A percentile compares a stretch with the other conserved stretches of the same genome.
phyloP scores from a whole-genome alignment of 306 rosid genomes.

The Abrus pulchellus region DNA sequence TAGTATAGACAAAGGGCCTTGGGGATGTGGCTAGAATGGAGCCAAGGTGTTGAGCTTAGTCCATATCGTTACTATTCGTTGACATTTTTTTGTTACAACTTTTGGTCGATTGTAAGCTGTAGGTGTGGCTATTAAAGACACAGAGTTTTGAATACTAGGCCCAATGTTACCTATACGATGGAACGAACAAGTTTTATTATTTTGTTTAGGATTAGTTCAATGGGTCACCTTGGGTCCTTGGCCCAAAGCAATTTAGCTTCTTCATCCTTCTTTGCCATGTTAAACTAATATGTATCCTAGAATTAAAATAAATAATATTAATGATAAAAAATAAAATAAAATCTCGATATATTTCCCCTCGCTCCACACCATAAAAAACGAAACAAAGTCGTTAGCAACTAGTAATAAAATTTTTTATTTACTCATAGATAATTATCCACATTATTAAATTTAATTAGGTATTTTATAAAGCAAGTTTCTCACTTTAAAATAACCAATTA shows the following conservation, averaged over 20 bases:
- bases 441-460: too few species aligned
- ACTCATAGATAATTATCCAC: too few species aligned
- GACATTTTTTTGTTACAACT: not conserved
- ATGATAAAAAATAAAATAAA: not conserved
- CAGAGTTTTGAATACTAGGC: not conserved
- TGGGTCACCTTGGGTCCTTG: not conserved
- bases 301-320: not conserved
- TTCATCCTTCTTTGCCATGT: not conserved
- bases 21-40: not conserved
- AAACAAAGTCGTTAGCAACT: too few species aligned
- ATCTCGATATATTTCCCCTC: not conserved
- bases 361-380: too few species aligned
- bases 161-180: not conserved
- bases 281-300: too few species aligned
- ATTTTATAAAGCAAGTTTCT: too few species aligned
- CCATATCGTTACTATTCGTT: too few species aligned
- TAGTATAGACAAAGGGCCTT: too few species aligned
- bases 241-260: not conserved
- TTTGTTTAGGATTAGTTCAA: not conserved
- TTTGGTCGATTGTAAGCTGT: not conserved
- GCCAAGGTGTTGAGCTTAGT: not conserved
- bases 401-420: too few species aligned
- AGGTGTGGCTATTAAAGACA: not conserved
- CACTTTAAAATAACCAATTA: too few species aligned
- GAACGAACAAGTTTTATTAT: not conserved